Conservation (phyloP, 2,329 filamentous ascomycete species). For the Fusarium euwallaceae region DNA sequence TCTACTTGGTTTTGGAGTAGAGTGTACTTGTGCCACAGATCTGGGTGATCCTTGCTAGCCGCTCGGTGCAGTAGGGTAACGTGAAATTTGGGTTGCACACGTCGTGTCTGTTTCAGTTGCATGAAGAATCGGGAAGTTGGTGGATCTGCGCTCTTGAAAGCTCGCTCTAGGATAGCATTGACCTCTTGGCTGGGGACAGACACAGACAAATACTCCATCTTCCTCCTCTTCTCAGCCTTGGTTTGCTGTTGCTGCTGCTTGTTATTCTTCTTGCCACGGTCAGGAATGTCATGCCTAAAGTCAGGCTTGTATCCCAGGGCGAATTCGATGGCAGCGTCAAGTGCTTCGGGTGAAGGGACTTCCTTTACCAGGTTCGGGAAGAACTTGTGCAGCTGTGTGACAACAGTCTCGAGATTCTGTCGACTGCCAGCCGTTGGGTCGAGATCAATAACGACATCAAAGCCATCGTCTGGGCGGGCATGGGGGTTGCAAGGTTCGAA, state of each 20-base stretch:
- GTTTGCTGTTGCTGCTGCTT: slow-evolving; percentile 45
- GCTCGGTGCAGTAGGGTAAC: slow-evolving; percentile 92
- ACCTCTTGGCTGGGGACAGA: slow-evolving; percentile 60
- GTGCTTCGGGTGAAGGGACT: slow-evolving; percentile 77
- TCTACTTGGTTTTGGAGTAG: slow-evolving; percentile 67
- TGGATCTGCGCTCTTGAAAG: slow-evolving; percentile 71
- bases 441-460: slow-evolving; percentile 88
- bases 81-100: slow-evolving; percentile 89
- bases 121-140: slow-evolving; percentile 73
- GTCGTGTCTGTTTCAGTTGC: slow-evolving; percentile 78
- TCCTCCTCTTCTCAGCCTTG: slow-evolving; percentile 48
- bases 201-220: slow-evolving; percentile 71
- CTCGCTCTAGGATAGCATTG: slow-evolving; percentile 71
- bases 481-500: slow-evolving; percentile 83
- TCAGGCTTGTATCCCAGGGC: slow-evolving; percentile 84
- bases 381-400: slow-evolving; percentile 77
- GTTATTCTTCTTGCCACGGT: slow-evolving; percentile 59
- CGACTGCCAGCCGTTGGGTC: slow-evolving; percentile 83
- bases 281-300: slow-evolving; percentile 80
- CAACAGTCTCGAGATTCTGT: slow-evolving; percentile 84
- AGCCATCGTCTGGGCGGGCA: slow-evolving; percentile 80
- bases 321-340: slow-evolving; percentile 82
- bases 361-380: slow-evolving; percentile 83
- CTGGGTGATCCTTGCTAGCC: slow-evolving; percentile 68
- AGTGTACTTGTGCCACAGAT: slow-evolving; percentile 81